A percentile compares a stretch with the other conserved stretches of the same genome.
These are phyloP conservation scores for Theileria parva DNA, from an alignment of 169 alveolate species.

Conservation along the genomic window DNA sequence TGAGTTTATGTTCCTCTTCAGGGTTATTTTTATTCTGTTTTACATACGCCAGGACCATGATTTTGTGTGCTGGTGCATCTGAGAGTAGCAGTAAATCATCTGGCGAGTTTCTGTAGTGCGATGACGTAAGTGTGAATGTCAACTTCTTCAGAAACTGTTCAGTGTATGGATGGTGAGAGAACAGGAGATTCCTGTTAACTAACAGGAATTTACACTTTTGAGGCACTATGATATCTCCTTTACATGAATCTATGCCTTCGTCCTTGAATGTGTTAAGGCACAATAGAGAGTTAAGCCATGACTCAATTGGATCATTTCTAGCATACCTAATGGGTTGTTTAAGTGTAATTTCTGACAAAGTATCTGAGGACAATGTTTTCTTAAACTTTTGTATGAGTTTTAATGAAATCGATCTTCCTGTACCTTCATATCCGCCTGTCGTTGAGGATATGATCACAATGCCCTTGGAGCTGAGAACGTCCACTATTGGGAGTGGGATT, in stretches of 20 bases:
- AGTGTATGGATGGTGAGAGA: slow-evolving; percentile 94
- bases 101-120: slow-evolving; percentile 99
- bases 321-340: slow-evolving; percentile 98
- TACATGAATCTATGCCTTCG: slow-evolving; percentile 88
- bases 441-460: slow-evolving; percentile 96
- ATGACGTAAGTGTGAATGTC: slow-evolving; percentile 94
- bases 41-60: slow-evolving; percentile 86
- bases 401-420: slow-evolving; percentile 98
- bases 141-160: slow-evolving; percentile 94
- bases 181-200: slow-evolving; percentile 97
- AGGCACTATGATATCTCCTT: slow-evolving; percentile 90
- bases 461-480: slow-evolving; percentile 89
- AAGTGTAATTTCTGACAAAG: slow-evolving; percentile 83
- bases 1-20: slow-evolving; percentile 58
- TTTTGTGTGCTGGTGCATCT: slow-evolving; percentile 99
- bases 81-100: slow-evolving; percentile 96
- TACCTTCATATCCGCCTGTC: slow-evolving; percentile 98
- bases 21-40: background rate
- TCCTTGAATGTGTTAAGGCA: slow-evolving; percentile 82
- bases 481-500: slow-evolving; percentile 97
- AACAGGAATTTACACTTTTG: slow-evolving; percentile 90
- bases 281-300: slow-evolving; percentile 94
- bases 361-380: slow-evolving; percentile 75
- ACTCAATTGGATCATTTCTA: slow-evolving; percentile 95
- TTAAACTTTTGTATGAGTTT: slow-evolving; percentile 87